Base-by-base conservation (phyloP, 75 land plant species). In the Pseudotsuga menziesii region DNA sequence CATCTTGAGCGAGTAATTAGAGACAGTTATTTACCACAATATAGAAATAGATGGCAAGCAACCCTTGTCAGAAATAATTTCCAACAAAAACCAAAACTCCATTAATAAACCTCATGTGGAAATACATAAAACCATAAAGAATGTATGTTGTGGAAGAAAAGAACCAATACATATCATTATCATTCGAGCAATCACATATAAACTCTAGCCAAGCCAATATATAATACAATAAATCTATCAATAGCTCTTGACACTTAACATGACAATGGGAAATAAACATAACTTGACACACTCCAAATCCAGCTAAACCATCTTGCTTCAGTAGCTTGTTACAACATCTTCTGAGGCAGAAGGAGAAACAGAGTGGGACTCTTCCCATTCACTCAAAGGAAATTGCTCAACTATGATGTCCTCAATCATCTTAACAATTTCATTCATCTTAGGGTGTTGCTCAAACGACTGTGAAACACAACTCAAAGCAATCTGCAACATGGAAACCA, bases 401-500 rank as follows among this genome's bases (percentile, higher is more conserved):
- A 89, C 89, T 66, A 85, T 77, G 6, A 91, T 83, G 35, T 91
- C 89, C 77, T 85, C 83, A 8, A 92, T 92, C 94, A 87, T 88
- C 80, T 82, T 78, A 12, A 90, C 82, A 5, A 88, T 93, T 60
- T 92, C 85, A 2, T 74, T 84, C 86, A 92, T 92, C 4, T 44
- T 83, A 2, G 94, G 93, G 36, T 93, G 61, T 61, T 76, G 79
- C 9, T 92, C 91, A 2, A 91, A 84, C 23, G 79, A 29, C 20
- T 56, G 80, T 14, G 82, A 79, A 22, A 84, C 92, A 66, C 94
- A 92, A 4, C 78, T 79, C 87, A 92, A 69, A 13, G 91, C 94
- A 76, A 92, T 77, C 82, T 92, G 94, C 25, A 92, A 86, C 93
- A 90, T 88, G 27, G 87, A 88, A 27, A 92, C 94, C 91, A 94